Percentiles rank a stretch among this genome's conserved stretches.
These are phyloP conservation scores for Umbelopsis isabellina DNA, from an alignment of 192 early-diverging fungal genomes.

Conservation along the genomic window DNA sequence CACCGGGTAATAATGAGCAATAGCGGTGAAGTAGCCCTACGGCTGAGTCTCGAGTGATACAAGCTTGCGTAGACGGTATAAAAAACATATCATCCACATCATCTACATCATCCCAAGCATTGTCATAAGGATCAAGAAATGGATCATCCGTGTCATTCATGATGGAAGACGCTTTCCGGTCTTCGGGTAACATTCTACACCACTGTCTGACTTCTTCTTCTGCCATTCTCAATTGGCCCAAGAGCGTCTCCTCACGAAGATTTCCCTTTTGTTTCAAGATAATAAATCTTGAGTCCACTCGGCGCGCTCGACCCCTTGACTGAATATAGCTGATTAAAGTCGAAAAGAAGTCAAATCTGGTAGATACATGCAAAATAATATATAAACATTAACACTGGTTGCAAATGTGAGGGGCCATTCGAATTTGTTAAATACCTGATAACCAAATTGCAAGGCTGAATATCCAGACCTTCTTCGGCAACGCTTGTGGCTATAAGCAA, in stretches of 20 bases:
- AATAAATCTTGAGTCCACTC: constrained; percentile 72
- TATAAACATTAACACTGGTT: background rate
- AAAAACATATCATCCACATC: constrained; percentile 56
- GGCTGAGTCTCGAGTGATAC: constrained; percentile 70
- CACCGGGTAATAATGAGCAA: constrained; percentile 70
- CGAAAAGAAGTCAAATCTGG: constrained; percentile 75
- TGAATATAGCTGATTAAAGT: constrained; percentile 84
- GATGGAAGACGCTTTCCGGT: constrained; percentile 33
- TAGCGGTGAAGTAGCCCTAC: constrained; percentile 69
- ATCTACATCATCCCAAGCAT: constrained; percentile 45
- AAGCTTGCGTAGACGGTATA: constrained; percentile 68
- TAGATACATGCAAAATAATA: constrained; percentile 5
- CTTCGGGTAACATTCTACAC: constrained; percentile 52
- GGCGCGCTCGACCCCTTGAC: constrained; percentile 85
- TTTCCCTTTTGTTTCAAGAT: constrained; percentile 68
- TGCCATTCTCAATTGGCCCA: constrained; percentile 41
- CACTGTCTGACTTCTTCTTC: constrained; percentile 69
- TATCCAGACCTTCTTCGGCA: constrained; percentile 95
- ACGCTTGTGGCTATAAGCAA: constrained; percentile 90
- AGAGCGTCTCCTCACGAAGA: constrained; percentile 32
- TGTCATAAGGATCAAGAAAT: constrained; percentile 13
- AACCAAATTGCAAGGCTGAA: constrained; percentile 89
- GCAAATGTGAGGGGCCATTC: background rate
- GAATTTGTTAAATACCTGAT: constrained; percentile 55
- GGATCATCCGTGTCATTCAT: constrained; percentile 25